Evolutionary conservation across 2,329 filamentous ascomycete genomes (phyloP), one percentile per base, ranked within the genome.

Genomic region (Blastomyces emzantsi): DNA sequence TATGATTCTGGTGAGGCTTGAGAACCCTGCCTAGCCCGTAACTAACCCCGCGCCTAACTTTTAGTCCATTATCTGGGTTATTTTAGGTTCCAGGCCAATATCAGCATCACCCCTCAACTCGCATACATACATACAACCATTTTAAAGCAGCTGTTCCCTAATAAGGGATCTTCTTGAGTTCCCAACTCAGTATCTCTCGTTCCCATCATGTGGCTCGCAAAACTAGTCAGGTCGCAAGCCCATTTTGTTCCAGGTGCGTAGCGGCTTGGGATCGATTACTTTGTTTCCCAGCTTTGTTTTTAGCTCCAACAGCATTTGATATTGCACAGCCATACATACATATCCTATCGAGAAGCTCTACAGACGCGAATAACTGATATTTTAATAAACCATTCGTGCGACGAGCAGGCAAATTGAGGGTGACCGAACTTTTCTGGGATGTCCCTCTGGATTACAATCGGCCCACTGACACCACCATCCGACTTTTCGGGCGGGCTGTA

Each of bases 391-490:
- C 2, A 22, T 30, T 25, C n/a, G 13, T 25, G n/a, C 17, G 28
- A 56, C 36, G 19, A 25, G 60, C 61, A 91, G 90, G 90, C 59
- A 88, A 87, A 72, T 81, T 95, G 56, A 81, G 84, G 65, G 83
- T 95, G 65, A 89, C 89, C 1, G 92, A 96, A 74, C 83, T 93
- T 70, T 89, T 91, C 79, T 96, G 96, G 76, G 83, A 90, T 68
- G 92, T 96, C 13, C 92, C 92, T 3, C 82, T 90, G 66, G 89
- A 96, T 78, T 89, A 96, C 75, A 77, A 78, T 66, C 83, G 86
- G 62, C 85, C 86, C 0, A 73, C 79, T 2, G 78, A 81, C 39
- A 84, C 83, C 58, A 85, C 80, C 5, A 81, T 97, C 66, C 85
- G 84, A 63, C 80, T 97, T 45, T 97, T 96, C 74, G 92, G 85